Percentiles rank a stretch among this genome's conserved stretches.
Conservation (phyloP, 352 stramenopile species). For the Globisporangium echinulatum region DNA sequence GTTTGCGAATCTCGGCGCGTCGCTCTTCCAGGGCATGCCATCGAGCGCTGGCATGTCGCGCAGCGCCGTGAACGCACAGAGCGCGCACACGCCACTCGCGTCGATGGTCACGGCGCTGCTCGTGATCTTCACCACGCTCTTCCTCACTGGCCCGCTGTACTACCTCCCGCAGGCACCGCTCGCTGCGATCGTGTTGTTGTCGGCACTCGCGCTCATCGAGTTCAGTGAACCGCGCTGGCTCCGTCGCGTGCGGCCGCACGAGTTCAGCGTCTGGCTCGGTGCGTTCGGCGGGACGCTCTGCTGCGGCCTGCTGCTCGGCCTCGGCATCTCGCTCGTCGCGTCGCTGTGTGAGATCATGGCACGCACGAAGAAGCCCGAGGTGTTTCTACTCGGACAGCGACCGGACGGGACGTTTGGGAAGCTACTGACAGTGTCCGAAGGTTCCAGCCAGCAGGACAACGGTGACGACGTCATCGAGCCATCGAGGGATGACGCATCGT, state of each 20-base stretch:
- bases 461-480: not conserved
- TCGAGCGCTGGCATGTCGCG: constrained; percentile 86
- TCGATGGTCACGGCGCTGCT: constrained; percentile 85
- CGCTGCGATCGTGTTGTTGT: constrained; percentile 87
- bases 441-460: constrained; percentile 1
- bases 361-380: constrained; percentile 44
- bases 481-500: not conserved
- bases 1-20: constrained; percentile 85
- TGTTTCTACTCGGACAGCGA: constrained; percentile 37
- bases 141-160: constrained; percentile 84
- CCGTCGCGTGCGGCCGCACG: constrained; percentile 41
- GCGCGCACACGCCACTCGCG: constrained; percentile 80
- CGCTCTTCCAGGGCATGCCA: constrained; percentile 88
- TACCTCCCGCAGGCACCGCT: constrained; percentile 86
- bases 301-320: constrained; percentile 37
- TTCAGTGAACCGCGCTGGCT: constrained; percentile 85
- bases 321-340: constrained; percentile 45
- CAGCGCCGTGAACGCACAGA: constrained; percentile 89
- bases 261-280: constrained; percentile 59
- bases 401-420: constrained; percentile 30
- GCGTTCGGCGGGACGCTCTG: constrained; percentile 44
- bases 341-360: constrained; percentile 64
- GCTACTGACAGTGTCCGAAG: constrained; percentile 13
- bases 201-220: constrained; percentile 83
- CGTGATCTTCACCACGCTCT: constrained; percentile 86